These are phyloP conservation scores for Mortierella sp. DNA, from an alignment of 371 early-diverging fungal genomes.

Conservation along the genomic window DNA sequence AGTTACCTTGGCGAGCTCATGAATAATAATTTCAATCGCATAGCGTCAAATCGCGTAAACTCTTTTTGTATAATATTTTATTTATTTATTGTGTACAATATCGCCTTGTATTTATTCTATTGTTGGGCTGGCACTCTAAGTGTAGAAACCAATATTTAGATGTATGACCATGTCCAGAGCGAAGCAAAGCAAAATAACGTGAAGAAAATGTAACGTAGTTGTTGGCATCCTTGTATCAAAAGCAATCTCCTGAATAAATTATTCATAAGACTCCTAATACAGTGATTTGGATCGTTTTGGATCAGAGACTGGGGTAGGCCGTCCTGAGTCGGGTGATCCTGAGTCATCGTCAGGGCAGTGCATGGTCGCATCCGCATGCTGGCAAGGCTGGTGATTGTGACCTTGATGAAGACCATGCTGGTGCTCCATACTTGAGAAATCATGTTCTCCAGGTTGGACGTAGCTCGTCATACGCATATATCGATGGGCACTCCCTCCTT, in stretches of 20 bases:
- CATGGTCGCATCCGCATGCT: slow-evolving; percentile 5
- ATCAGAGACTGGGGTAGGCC: slow-evolving; percentile 27
- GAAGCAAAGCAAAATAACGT: neutral
- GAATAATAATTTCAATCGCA: slow-evolving; percentile 9
- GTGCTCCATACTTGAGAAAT: slow-evolving; percentile 9
- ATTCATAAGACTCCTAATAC: slow-evolving; percentile 7
- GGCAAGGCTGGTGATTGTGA: slow-evolving; percentile 9
- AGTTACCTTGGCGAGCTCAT: slow-evolving; percentile 44
- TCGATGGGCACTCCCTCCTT: neutral
- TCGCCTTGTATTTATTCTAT: neutral
- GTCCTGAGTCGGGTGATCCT: slow-evolving; percentile 12
- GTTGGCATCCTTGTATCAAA: neutral
- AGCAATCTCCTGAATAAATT: neutral
- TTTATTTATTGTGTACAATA: neutral
- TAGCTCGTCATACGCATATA: slow-evolving; percentile 34
- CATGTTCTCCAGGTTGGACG: slow-evolving; percentile 21
- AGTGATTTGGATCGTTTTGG: slow-evolving; percentile 50
- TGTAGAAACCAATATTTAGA: neutral
- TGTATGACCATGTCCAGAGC: neutral
- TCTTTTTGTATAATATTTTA: slow-evolving; percentile 5
- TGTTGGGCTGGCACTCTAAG: no score
- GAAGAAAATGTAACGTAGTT: neutral
- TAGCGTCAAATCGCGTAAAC: neutral
- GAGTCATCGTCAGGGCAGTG: slow-evolving; percentile 10
- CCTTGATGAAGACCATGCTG: neutral